Conservation (phyloP, 768 basidiomycete genomes). For the Tephrocybe sp. region DNA sequence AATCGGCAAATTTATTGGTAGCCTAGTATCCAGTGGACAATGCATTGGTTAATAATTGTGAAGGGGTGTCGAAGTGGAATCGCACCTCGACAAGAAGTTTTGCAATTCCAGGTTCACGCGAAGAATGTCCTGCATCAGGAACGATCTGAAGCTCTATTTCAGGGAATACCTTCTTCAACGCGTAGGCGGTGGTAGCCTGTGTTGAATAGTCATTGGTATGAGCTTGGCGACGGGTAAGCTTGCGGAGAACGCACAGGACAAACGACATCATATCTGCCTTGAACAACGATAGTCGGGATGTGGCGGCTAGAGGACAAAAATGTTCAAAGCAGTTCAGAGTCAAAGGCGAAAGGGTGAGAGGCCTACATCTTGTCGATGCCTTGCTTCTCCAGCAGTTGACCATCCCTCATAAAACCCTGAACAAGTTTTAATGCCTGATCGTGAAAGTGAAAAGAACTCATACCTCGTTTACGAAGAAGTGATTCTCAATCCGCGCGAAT, state of each 20-base stretch:
- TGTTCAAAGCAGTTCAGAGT: too few relatives aligned
- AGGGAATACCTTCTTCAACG: slow-evolving; percentile 81
- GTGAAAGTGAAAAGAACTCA: slow-evolving; percentile 15
- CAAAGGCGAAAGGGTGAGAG: neutral
- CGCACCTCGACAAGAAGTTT: slow-evolving; percentile 70
- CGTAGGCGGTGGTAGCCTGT: slow-evolving; percentile 77
- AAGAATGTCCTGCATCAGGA: slow-evolving; percentile 85
- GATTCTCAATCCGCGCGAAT: slow-evolving; percentile 87
- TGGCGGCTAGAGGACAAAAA: slow-evolving; percentile 55
- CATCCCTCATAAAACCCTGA: slow-evolving; percentile 84
- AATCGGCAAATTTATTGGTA: slow-evolving; percentile 40
- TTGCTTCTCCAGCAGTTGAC: slow-evolving; percentile 80
- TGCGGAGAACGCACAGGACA: slow-evolving; percentile 62
- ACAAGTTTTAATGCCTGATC: neutral
- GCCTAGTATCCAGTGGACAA: slow-evolving; percentile 25
- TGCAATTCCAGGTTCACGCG: slow-evolving; percentile 68
- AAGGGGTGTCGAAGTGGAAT: neutral
- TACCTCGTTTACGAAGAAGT: slow-evolving; percentile 84
- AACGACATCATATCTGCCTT: slow-evolving; percentile 87
- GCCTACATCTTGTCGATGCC: slow-evolving; percentile 85
- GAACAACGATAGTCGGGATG: slow-evolving; percentile 79
- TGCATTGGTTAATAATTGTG: neutral
- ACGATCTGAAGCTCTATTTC: slow-evolving; percentile 75
- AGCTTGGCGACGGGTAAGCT: neutral
- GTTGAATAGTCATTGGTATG: neutral